Base-by-base conservation (phyloP, 306 rosid species). In the Elaeagnus macrophylla region DNA sequence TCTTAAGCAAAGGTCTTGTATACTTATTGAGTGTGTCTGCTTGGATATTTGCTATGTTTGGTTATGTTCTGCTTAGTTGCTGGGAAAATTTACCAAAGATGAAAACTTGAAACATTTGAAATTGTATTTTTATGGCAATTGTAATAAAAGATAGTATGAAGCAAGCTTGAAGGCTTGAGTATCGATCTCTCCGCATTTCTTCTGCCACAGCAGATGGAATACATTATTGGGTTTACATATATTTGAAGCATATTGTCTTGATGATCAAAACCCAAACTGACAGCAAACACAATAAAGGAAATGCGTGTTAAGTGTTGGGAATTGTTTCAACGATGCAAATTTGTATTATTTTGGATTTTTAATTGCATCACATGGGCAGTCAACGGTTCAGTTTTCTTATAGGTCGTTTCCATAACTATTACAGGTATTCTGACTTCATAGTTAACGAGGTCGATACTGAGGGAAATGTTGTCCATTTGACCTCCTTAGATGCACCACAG, bases 361-460 rank as follows among this genome's bases (percentile, higher is more conserved):
- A 14, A 1, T 45, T 12, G 3, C 8, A 0, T 1, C 49, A 12
- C 12, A 9, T 9, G 13, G 7, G 10, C 13, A 42, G 13, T 42
- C 11, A 9, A 42, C 13, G 3, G 46, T 9, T 42, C 13, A 10
- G 5, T 5, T 8, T 48, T 1, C 7, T 36, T 13, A 13, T 10
- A 10, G 37, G 11, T 53, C 13, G 55, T 18, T 56, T 39, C 18
- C 38, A 40, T 75, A 17, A 65, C 60, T 77, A 65, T 48, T 75
- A 1, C 53, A 90, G 97, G 82, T 91, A 91, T 64, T 81, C 96
- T 54, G 97, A 86, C 69, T 91, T 91, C 66, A 86, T 91, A 47
- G 96, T 91, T 37, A 75, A 91, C 12, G 96, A 91, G 84, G 97
- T 91, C n/a, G 96, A 80, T 60, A 61, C 35, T 2, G 91, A 80